Evolutionary conservation across 2,329 filamentous ascomycete genomes (phyloP).

Genomic region (Ophiosphaerella korrae): DNA sequence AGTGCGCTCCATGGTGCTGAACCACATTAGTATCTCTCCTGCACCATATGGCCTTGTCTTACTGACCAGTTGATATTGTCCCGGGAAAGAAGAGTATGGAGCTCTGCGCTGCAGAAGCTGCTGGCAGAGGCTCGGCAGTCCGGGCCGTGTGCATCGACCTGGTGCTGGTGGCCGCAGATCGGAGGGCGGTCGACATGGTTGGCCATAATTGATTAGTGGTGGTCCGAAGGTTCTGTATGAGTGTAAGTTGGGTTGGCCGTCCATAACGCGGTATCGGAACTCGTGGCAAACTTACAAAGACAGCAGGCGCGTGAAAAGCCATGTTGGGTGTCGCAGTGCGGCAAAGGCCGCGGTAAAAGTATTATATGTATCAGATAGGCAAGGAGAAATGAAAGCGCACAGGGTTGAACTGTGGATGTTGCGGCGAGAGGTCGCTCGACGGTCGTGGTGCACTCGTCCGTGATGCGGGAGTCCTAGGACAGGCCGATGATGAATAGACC

Average conservation of each 20-base stretch:
- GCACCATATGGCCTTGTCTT: neutral
- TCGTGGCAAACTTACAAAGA: constrained; percentile 53
- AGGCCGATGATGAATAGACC: constrained; percentile 21
- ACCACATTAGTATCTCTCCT: neutral
- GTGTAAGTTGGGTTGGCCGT: constrained; percentile 24
- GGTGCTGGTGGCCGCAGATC: constrained; percentile 23
- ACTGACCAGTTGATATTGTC: constrained; percentile 28
- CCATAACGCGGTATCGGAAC: constrained; percentile 23
- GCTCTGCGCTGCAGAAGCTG: constrained; percentile 9
- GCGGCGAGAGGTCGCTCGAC: constrained; percentile 26
- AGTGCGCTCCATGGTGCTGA: constrained; percentile 40
- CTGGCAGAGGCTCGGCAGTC: constrained; percentile 7
- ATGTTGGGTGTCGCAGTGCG: constrained; percentile 46
- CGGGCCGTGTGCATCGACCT: constrained; percentile 26
- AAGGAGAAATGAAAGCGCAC: constrained; percentile 23
- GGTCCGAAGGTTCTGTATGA: constrained; percentile 51
- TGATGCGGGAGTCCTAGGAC: constrained; percentile 28
- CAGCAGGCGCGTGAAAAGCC: constrained; percentile 57
- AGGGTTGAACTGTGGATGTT: constrained; percentile 17
- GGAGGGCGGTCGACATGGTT: constrained; percentile 45
- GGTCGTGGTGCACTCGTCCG: constrained; percentile 17
- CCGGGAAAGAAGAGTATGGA: constrained; percentile 19
- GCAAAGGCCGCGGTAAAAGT: constrained; percentile 35
- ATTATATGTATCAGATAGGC: constrained; percentile 23
- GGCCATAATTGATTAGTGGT: constrained; percentile 48